Evolutionary conservation across 441 rosid genomes (phyloP).

Genomic region (Corymbia citriodora): DNA sequence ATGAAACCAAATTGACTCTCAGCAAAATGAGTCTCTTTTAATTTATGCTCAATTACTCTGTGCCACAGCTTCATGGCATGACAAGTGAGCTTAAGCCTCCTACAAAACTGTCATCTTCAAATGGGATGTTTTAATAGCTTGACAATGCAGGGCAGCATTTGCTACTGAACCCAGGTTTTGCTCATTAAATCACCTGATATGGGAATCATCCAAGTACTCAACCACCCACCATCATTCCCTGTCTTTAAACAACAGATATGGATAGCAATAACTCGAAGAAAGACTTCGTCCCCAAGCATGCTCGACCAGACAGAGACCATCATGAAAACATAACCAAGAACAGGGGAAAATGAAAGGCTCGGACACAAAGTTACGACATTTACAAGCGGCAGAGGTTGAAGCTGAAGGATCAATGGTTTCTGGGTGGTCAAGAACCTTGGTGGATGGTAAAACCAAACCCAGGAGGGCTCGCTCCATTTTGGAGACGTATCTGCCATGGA

Average conservation of each 20-base stretch:
- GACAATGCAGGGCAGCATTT: background rate
- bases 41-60: background rate
- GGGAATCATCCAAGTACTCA: background rate
- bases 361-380: background rate
- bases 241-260: background rate
- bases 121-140: background rate
- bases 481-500: slow-evolving; percentile 60
- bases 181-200: background rate
- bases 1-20: background rate
- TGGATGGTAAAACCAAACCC: slow-evolving; percentile 9
- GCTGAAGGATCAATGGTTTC: background rate
- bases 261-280: background rate
- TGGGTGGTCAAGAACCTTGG: slow-evolving; percentile 4
- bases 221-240: background rate
- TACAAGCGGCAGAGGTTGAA: slow-evolving; percentile 28
- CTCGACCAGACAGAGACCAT: background rate
- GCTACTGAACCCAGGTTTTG: background rate
- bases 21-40: background rate
- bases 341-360: background rate
- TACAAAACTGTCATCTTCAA: background rate
- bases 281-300: background rate
- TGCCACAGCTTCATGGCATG: background rate
- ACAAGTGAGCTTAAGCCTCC: background rate
- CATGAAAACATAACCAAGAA: background rate
- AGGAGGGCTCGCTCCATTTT: slow-evolving; percentile 54